Base-by-base conservation (phyloP, 2,329 filamentous ascomycete genomes). In the Penicillium sp. region DNA sequence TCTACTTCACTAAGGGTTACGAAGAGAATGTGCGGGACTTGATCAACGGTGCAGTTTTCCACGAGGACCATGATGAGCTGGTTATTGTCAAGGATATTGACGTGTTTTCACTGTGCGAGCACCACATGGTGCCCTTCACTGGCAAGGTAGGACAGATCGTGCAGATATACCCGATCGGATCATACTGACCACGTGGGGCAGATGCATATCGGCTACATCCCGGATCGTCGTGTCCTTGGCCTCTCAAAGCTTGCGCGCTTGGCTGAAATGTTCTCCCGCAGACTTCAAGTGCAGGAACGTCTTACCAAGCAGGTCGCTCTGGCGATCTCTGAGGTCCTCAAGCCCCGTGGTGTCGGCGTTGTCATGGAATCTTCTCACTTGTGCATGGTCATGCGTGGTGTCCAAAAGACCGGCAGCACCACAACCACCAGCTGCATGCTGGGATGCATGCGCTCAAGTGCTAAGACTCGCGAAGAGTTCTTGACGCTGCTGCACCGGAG, bases 201-300 rank as follows among this genome's bases (percentile, higher is more conserved):
- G 92, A 98, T 99, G 92, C 95, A 99, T 80, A 98, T 99, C 70
- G 95, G 93, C 60, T 99, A 99, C 79, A 98, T 99, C 65, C 95
- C 95, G 33, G 88, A 89, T 72, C 87, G 93, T 74, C 88, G 93
- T 61, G 93, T 99, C 55, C 92, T 99, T 64, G 95, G 95, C 53
- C 89, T 99, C 55, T 97, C 93, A 35, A 99, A 99, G 77, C 85
- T 99, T 53, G 94, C 94, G 28, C 89, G 95, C 64, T 94, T 99
- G 67, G 95, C 94, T 57, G 93, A 99, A 74, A 96, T 99, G 92
- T 99, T 97, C 80, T 89, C 91, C 52, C 89, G 95, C 56, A 85
- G 95, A 58, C 84, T 99, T 4, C 95, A 99, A 78, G 94, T 99
- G 54, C 95, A 99, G 80, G 95, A 99, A 76, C 89, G 95, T 37